These are phyloP conservation scores for Colletotrichum incanum DNA, from an alignment of 2,329 filamentous ascomycete genomes.

Conservation along the genomic window DNA sequence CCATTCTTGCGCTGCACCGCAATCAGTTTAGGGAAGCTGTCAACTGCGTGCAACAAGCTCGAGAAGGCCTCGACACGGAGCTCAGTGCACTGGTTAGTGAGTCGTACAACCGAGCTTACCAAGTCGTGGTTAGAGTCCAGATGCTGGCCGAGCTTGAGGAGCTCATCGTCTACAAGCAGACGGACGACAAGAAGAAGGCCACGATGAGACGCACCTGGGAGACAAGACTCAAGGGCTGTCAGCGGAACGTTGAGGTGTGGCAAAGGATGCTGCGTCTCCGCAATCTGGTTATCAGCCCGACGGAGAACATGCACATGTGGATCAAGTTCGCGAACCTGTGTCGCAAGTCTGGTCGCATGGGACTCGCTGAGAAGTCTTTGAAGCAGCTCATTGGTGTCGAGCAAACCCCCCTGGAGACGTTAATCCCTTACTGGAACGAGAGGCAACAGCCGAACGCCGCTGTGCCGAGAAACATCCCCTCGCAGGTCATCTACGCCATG, in stretches of 20 bases:
- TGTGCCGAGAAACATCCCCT: conserved; percentile 66
- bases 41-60: conserved; percentile 90
- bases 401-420: conserved; percentile 68
- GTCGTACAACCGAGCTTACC: conserved; percentile 97
- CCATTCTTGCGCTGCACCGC: conserved; percentile 93
- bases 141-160: conserved; percentile 99
- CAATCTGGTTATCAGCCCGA: conserved; percentile 90
- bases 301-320: conserved; percentile 98
- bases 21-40: conserved; percentile 95
- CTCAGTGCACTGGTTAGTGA: conserved; percentile 97
- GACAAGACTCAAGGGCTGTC: conserved; percentile 92
- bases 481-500: conserved; percentile 94
- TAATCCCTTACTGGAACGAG: conserved; percentile 74
- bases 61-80: conserved; percentile 95
- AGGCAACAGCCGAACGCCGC: conserved; percentile 51
- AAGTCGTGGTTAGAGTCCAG: conserved; percentile 97
- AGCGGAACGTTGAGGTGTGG: conserved; percentile 98
- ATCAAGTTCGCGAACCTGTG: conserved; percentile 99
- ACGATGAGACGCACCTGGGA: conserved; percentile 97
- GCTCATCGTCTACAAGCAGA: conserved; percentile 97
- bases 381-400: conserved; percentile 89
- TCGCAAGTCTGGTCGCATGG: conserved; percentile 94
- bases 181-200: conserved; percentile 88
- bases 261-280: conserved; percentile 97
- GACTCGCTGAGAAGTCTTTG: conserved; percentile 94